Base-by-base conservation (phyloP, 768 basidiomycete genomes). In the Naganishia randhawae region DNA sequence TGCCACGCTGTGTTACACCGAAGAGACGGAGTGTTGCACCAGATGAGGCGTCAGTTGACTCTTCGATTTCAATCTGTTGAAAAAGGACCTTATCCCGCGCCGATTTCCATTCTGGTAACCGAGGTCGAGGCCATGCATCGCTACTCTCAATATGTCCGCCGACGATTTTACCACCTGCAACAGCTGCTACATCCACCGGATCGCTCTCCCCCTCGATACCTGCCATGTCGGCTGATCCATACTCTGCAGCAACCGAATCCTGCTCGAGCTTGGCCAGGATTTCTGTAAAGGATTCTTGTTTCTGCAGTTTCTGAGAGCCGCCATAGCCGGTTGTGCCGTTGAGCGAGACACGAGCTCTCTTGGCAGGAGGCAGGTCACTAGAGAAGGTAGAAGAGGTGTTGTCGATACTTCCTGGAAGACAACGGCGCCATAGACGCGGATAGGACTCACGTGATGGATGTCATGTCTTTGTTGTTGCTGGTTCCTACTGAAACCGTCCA, bases 21-120 rank as follows among this genome's bases (percentile, higher is more conserved):
- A 88, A 98, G 83, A 97, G 86, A 57, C 92, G 84, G 32, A 84
- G 71, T 16, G 75, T 74, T 0, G 82, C 80, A 17, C 86, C 73
- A 35, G 85, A 84, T 5, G 81, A 81, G 14, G 87, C 81, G 29
- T 83, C 83, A 10, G 83, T 78, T 52, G 85, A 84, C 66, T 88
- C 85, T 71, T 95, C 92, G 9, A 98, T 84, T 71, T 98, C 96
- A 68, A 95, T 94, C 80, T 98, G 96, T 78, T 99, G 96, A 74
- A 98, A 98, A 19, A 89, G 92, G 10, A 68, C 33, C 37, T 67
- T 48, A 33, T 67, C 62, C 6, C 11, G 45, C 5, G 39, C 42
- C 16, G 27, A 25, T 42, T 65, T 35, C 64, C 50, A 65, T 16
- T 54, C 32, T 5, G 54, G 55, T n/a, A 63, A 51, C 7, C 37